Evolutionary conservation across 257 asterid genomes (phyloP), one percentile per base, ranked within the genome.

Genomic region (Cynanchum wilfordii): DNA sequence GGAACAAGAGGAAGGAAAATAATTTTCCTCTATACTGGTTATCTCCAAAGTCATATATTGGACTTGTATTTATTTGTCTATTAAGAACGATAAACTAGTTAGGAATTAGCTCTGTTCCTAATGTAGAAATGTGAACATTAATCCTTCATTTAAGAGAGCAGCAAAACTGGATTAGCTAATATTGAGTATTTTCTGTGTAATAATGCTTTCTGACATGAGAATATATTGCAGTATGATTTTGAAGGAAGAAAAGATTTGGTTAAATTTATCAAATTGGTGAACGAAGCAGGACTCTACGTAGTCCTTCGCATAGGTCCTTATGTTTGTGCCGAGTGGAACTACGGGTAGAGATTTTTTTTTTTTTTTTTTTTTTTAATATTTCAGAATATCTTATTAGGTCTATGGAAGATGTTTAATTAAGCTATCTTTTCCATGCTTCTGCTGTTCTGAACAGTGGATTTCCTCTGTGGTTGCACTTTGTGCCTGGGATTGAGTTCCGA

Each of bases 271-370:
- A 90, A 90, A 70, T 75, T 92, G 89, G 89, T 88, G 9, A 69
- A 72, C 19, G 85, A 87, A 47, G 97, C 98, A 77, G 98, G 93
- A n/a, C 80, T 92, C 27, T 79, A 75, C 65, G 90, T 79, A 67
- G 92, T 88, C 78, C 84, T 92, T 22, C 86, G 98, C 16, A 92
- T 90, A 19, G 97, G 95, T 13, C 98, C 98, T 74, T 92, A 92
- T 66, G 98, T 79, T 49, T 92, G 98, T 45, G 96, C 98, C 33
- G 98, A 92, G 69, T 92, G 98, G 98, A 92, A 87, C 73, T 92
- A 92, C 75, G 98, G 98, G 98, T 90, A 78, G 49, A 42, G 19
- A 10, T 66, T 19, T 52, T 33, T 51, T 15, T 54, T 49, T 60
- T 45, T 52, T 30, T 66, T 27, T 51, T 33, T 51, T 15, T 58